Evolutionary conservation across 805 yeast genomes (phyloP), one percentile per base, ranked within the genome.

Genomic region (Cyberlindnera euphorbiiphila): DNA sequence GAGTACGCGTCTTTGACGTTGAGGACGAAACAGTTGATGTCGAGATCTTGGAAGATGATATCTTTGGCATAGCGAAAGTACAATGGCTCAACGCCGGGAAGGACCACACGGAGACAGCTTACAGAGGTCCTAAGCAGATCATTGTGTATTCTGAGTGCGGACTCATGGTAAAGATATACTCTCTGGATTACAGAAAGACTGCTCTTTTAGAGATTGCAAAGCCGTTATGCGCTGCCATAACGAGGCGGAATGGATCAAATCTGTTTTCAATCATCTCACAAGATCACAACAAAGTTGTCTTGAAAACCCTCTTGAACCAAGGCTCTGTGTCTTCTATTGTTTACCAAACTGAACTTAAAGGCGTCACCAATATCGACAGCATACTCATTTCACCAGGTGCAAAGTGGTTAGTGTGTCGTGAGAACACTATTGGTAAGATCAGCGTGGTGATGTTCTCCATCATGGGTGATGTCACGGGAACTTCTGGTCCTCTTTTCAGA

Each of bases 11-110:
- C 3, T 36, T 38, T 17, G 50, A 49, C 26, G 38, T 39, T 7
- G 25, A 25, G 9, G 50, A 49, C 21, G 40, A 36, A 6, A 15
- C 25, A 1, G 37, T 48, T 15, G 39, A 43, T 28, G 41, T 47
- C 6, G 20, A 19, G n/a, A 43, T 50, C 8, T 15, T 9, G 10
- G 55, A 47, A 23, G 51, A 45, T 27, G 46, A 41, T 6, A 22
- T 48, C 5, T 46, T 49, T 36, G 54, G 49, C 1, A 40, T 50
- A 8, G 43, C 40, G 15, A 36, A 20, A 6, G 44, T 50, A 7
- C 31, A 43, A 19, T 50, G 54, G 54, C 32, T 50, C 8, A 19
- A 21, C 9, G 20, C 29, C 1, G 42, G 43, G 2, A 15, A 9
- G 1, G 28, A 18, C 6, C 39, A 29, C 6, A 20, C n/a, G n/a